These are phyloP conservation scores for Glaciozyma antarctica DNA, from an alignment of 768 basidiomycete genomes.

Conservation along the genomic window DNA sequence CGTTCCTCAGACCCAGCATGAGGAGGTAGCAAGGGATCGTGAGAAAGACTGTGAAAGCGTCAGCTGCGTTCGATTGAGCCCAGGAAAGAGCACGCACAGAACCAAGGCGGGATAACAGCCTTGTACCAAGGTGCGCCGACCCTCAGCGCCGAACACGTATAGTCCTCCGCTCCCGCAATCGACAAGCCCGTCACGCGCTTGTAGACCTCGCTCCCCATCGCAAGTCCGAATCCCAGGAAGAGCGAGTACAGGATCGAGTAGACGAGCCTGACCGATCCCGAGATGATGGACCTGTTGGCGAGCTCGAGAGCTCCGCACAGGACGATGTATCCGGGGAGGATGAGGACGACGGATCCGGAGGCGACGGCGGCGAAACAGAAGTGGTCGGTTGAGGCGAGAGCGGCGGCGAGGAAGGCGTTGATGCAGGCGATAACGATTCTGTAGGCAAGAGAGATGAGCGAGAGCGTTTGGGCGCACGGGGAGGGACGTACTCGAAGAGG, in stretches of 20 bases:
- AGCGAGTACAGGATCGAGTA: conserved; percentile 56
- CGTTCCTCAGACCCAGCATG: conserved; percentile 56
- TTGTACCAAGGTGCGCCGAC: conserved; percentile 62
- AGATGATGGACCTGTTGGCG: conserved; percentile 70
- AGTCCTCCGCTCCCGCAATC: conserved; percentile 49
- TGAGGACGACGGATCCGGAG: conserved; percentile 65
- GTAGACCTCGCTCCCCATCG: conserved; percentile 66
- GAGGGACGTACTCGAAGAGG: conserved; percentile 54
- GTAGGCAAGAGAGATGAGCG: conserved; percentile 1
- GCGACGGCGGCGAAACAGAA: conserved; percentile 77
- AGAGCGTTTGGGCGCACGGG: neutral
- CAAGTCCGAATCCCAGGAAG: conserved; percentile 59
- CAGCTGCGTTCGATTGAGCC: neutral
- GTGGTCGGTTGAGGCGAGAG: conserved; percentile 54
- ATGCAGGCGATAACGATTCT: conserved; percentile 70
- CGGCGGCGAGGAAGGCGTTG: conserved; percentile 68
- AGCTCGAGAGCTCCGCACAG: conserved; percentile 42
- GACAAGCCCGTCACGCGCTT: conserved; percentile 47
- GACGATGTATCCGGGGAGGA: conserved; percentile 58
- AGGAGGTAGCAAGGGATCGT: conserved; percentile 62
- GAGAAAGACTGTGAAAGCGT: conserved; percentile 49
- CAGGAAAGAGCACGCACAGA: conserved; percentile 47
- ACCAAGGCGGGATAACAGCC: conserved; percentile 57
- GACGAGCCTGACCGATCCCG: conserved; percentile 73
- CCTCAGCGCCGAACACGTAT: conserved; percentile 54